A percentile compares a stretch with the other conserved stretches of the same genome.
Evolutionary conservation across 345 rosid genomes (phyloP).

Genomic region (Populus deltoides): DNA sequence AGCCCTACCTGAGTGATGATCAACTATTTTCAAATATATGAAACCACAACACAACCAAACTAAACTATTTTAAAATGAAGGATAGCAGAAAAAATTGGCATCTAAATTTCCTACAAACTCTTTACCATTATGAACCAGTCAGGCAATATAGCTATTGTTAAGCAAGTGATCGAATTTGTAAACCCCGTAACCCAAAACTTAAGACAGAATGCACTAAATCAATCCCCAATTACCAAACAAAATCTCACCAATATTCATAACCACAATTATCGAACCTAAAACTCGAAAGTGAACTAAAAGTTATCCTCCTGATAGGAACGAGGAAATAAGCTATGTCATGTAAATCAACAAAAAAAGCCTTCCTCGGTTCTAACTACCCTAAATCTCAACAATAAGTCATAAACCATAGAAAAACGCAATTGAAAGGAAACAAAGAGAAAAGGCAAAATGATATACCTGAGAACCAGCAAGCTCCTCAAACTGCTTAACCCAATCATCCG

Average conservation of each 20-base stretch:
- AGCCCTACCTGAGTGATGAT: not conserved
- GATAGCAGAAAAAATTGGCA: not conserved
- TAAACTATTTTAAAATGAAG: not conserved
- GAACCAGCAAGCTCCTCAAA: conserved; percentile 84
- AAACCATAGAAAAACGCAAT: not conserved
- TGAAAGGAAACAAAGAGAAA: not conserved
- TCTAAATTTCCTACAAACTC: not conserved
- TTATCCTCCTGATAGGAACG: not conserved
- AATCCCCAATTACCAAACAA: not conserved
- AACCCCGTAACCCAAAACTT: not conserved
- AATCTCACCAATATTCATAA: not conserved
- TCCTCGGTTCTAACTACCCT: not conserved
- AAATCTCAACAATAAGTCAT: not conserved
- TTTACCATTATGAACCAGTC: not conserved
- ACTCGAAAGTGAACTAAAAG: not conserved
- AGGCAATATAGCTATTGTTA: not conserved
- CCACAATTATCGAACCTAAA: not conserved
- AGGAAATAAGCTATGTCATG: not conserved
- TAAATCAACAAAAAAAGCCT: not conserved
- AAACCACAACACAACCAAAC: not conserved
- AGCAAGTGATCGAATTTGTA: not conserved
- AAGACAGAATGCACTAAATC: not conserved
- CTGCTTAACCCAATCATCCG: conserved; percentile 96
- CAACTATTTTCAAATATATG: not conserved
- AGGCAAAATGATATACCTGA: conserved; percentile 46